These are phyloP conservation scores for Desmodesmus armatus DNA, from an alignment of 139 green algal genomes.

Conservation along the genomic window DNA sequence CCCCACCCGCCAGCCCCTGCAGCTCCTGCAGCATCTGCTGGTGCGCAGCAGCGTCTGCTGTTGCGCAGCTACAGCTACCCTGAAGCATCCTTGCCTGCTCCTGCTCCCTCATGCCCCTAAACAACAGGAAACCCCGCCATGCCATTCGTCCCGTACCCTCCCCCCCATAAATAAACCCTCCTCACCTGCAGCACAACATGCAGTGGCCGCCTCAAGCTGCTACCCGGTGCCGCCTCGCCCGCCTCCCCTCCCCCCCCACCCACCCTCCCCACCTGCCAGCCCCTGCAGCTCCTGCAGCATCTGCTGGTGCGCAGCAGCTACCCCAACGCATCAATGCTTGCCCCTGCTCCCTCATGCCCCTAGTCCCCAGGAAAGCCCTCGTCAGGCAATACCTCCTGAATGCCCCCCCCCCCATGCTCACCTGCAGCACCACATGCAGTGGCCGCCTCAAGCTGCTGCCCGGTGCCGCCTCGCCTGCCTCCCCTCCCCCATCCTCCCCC, in stretches of 20 bases:
- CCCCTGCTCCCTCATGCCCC: background rate
- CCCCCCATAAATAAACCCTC: background rate
- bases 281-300: slow-evolving; percentile 74
- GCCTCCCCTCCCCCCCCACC: background rate
- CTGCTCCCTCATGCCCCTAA: background rate
- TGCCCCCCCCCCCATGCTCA: too few relatives aligned
- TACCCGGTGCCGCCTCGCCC: background rate
- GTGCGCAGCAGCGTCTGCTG: slow-evolving; percentile 51
- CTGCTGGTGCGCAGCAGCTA: slow-evolving; percentile 51
- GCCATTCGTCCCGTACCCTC: too few relatives aligned
- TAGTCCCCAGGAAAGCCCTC: too few relatives aligned
- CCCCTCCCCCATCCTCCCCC: slow-evolving; percentile 30
- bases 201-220: slow-evolving; percentile 57
- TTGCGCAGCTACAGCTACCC: background rate
- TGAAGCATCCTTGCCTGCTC: background rate
- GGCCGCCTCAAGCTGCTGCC: slow-evolving; percentile 61
- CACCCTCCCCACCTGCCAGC: slow-evolving; percentile 59
- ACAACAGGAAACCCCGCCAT: too few relatives aligned
- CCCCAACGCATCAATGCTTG: background rate
- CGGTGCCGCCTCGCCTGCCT: slow-evolving; percentile 42
- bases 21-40: slow-evolving; percentile 75
- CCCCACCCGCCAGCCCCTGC: slow-evolving; percentile 45
- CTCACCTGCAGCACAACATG: slow-evolving; percentile 62
- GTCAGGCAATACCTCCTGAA: too few relatives aligned
- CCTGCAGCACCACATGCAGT: slow-evolving; percentile 68